Evolutionary conservation across 2,329 filamentous ascomycete species (phyloP), one percentile per base, ranked within the genome.

Genomic region (Fusarium buharicum): DNA sequence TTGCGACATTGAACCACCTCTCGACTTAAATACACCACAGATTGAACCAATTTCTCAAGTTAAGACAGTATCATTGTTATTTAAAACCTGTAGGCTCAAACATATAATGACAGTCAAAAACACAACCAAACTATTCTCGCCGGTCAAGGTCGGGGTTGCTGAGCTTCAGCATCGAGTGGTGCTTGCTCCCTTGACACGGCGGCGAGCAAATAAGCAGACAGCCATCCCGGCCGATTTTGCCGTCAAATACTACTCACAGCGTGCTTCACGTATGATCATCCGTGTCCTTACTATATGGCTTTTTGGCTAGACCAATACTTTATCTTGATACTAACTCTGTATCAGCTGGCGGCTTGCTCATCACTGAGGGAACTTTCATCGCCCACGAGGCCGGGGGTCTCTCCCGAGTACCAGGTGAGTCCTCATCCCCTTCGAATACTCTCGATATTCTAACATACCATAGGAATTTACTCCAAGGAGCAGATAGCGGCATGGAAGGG

Each of bases 401-500:
- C 6, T 65, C 71, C 11, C 38, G 54, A 16, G 67, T 68, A 13
- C 67, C 67, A 44, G 59, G 62, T 60, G 41, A 22, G 55, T 50
- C 10, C 14, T 7, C 28, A 13, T 9, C 4, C 24, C 13, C 13
- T 9, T 11, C 3, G 9, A 7, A 20, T 33, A 10, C 4, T 7
- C 11, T 18, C 4, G 37, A 43, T 6, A 24, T 31, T 6, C 28
- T 22, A 51, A 72, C 18, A 69, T 84, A 64, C 77, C 80, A 84
- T 85, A 0, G 86, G 85, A 4, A 83, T 90, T 64, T 89, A 80
- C 72, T 83, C 71, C 33, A 73, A 79, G 0, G 79, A 77, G 20
- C 87, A 90, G 59, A 79, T 88, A 45, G 77, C 77, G 2, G 82
- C 78, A 0, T 91, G 88, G 88, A 85, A 82, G 59, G 74, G 79